phyloP scores from a whole-genome alignment of 768 basidiomycete species.

The Lactarius vividus region DNA sequence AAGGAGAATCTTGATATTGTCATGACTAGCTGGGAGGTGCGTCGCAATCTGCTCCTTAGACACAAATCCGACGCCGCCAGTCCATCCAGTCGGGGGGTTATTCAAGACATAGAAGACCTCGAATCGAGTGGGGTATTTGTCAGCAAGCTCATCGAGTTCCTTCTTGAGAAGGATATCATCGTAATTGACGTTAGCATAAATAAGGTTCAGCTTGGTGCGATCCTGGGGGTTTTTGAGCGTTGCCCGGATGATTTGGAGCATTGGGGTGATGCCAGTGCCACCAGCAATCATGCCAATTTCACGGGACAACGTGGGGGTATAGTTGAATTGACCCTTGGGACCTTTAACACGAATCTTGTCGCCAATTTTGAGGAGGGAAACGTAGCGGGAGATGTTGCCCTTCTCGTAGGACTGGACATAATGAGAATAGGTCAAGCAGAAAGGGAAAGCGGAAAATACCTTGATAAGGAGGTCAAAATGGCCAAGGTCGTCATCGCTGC shows the following conservation, averaged over 20 bases:
- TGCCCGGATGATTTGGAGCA: constrained; percentile 98
- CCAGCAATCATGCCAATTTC: constrained; percentile 97
- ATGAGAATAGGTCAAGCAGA: constrained; percentile 1
- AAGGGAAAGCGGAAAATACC: constrained; percentile 42
- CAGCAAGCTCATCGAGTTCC: constrained; percentile 79
- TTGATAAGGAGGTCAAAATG: constrained; percentile 97
- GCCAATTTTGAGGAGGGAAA: constrained; percentile 80
- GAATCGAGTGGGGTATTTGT: constrained; percentile 63
- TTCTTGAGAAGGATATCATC: constrained; percentile 91
- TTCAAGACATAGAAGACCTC: constrained; percentile 90
- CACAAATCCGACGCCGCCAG: constrained; percentile 89
- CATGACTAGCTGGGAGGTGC: constrained; percentile 62
- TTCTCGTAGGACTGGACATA: constrained; percentile 81
- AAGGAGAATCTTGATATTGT: constrained; percentile 81
- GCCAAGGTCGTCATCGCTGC: constrained; percentile 88
- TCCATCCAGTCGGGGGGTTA: constrained; percentile 87
- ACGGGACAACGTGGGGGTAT: constrained; percentile 65
- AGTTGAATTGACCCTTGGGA: constrained; percentile 93
- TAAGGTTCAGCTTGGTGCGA: constrained; percentile 76
- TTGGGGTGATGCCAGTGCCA: constrained; percentile 97
- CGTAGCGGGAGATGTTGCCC: constrained; percentile 91
- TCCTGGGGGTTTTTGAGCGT: constrained; percentile 86
- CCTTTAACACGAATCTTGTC: constrained; percentile 90
- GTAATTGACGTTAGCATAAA: constrained; percentile 93
- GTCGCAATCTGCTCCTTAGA: constrained; percentile 87